Conservation (phyloP, 805 yeast genomes). For the Candida corydali region DNA sequence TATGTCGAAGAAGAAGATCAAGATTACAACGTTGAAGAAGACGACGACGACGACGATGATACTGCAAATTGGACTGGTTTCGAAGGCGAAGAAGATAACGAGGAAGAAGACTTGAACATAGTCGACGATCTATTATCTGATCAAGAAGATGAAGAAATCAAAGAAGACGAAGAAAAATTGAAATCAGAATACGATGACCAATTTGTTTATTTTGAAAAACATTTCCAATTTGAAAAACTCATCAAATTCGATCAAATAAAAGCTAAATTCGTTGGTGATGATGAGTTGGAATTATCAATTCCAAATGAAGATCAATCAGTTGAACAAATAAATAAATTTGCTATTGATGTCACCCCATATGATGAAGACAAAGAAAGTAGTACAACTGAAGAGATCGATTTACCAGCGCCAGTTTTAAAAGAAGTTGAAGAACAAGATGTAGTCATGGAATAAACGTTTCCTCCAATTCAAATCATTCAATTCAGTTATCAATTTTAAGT, state of each 20-base stretch:
- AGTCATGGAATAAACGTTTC: slow-evolving; percentile 11
- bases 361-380: slow-evolving; percentile 13
- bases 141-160: slow-evolving; percentile 32
- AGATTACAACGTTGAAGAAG: slow-evolving; percentile 12
- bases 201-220: slow-evolving; percentile 40
- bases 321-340: slow-evolving; percentile 9
- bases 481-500: background rate
- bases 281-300: slow-evolving; percentile 39
- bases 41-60: slow-evolving; percentile 7
- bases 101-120: slow-evolving; percentile 11
- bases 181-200: slow-evolving; percentile 36
- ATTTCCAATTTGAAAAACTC: slow-evolving; percentile 37
- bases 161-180: slow-evolving; percentile 35
- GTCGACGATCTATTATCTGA: slow-evolving; percentile 10
- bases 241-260: slow-evolving; percentile 34
- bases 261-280: slow-evolving; percentile 34
- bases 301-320: slow-evolving; percentile 30
- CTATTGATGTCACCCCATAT: slow-evolving; percentile 10
- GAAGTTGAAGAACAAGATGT: slow-evolving; percentile 13
- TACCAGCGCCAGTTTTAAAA: slow-evolving; percentile 9
- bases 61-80: slow-evolving; percentile 10
- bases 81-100: slow-evolving; percentile 11
- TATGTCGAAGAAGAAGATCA: slow-evolving; percentile 10
- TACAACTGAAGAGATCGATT: slow-evolving; percentile 13
- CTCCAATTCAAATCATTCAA: background rate